Evolutionary conservation across 192 early-diverging fungal species (phyloP), one percentile per base, ranked within the genome.

Genomic region (Backusella liffmaniae): DNA sequence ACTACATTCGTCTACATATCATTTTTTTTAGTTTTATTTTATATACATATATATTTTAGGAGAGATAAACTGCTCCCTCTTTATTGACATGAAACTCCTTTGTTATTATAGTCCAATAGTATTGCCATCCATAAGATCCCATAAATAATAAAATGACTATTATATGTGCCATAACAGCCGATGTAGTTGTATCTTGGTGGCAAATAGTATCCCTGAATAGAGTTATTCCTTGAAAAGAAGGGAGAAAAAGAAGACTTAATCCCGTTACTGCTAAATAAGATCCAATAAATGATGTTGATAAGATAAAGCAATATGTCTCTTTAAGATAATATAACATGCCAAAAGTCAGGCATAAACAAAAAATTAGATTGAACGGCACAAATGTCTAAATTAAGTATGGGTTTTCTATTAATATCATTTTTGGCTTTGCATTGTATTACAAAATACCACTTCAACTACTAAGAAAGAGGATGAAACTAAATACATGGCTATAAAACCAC

Each of bases 21-120:
- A 56, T n/a, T 56, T 56, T 56, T 23, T 56, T 21, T 23, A 1
- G n/a, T 7, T 56, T 56, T 21, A 53, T 23, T 56, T 62, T 62
- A 62, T 62, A 62, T 62, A 29, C 2, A 26, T 29, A 62, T 13
- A n/a, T 53, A 8, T 53, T 5, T 18, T 53, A 62, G 56, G 56
- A 29, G 56, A 62, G 56, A 62, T 3, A 62, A 29, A 62, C 26
- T 29, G 23, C 26, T 62, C 56, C 56, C 9, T 62, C 18, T 10
- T 29, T 26, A 62, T 62, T 62, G 12, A 62, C 21, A 62, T 62
- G 2, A 62, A 62, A 12, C 56, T 29, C 56, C 56, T 62, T 29
- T 62, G 21, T 62, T 62, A 62, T 62, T 29, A 62, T 62, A 62
- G 2, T 62, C 56, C 56, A 62, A 62, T 62, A 62, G 26, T 62